Conservation (phyloP, 176 grass and related monocot species). For the Saccharum spontaneum region DNA sequence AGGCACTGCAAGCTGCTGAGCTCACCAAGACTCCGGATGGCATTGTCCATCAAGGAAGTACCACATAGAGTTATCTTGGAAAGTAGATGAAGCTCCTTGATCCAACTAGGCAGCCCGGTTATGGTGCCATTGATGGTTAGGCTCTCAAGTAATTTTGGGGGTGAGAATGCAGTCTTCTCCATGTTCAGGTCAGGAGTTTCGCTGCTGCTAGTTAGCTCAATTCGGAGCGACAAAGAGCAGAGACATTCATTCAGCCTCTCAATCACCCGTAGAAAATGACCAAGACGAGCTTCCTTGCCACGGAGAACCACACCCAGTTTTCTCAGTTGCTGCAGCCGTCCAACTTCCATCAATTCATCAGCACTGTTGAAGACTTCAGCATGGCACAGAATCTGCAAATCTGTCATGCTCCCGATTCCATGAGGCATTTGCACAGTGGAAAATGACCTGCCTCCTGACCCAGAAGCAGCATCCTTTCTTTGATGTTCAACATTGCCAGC, state of each 20-base stretch:
- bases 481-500: not conserved
- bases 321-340: not conserved
- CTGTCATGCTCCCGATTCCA: not conserved
- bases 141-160: conserved; percentile 16
- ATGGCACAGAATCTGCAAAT: not conserved
- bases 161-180: conserved; percentile 4
- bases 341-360: not conserved
- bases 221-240: not conserved
- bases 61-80: conserved; percentile 9
- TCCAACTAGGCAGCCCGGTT: conserved; percentile 17
- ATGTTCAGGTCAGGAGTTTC: not conserved
- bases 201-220: not conserved
- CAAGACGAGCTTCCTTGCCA: not conserved
- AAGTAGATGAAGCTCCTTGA: conserved; percentile 1
- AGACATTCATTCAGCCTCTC: not conserved
- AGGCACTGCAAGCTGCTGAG: not conserved
- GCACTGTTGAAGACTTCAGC: not conserved
- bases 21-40: not conserved
- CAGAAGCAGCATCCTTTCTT: not conserved
- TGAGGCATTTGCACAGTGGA: not conserved
- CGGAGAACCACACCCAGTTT: not conserved
- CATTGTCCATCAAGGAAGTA: not conserved
- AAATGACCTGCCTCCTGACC: not conserved
- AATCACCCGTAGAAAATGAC: not conserved
- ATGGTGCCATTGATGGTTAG: conserved; percentile 4